Conservation (phyloP, 2,329 filamentous ascomycete genomes). For the Alternaria arbusti region DNA sequence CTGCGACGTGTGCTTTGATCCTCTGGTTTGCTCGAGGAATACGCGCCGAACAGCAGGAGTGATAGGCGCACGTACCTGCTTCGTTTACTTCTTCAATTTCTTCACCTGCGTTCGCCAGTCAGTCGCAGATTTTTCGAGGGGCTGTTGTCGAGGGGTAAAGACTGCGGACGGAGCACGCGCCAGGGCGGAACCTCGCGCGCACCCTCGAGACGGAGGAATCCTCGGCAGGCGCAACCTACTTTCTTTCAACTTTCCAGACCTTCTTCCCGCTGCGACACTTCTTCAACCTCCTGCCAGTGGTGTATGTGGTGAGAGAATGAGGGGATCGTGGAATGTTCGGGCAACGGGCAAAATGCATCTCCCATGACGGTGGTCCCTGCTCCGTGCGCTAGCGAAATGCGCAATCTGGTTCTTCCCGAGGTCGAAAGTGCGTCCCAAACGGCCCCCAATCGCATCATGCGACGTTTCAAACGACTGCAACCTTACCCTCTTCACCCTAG, state of each 20-base stretch:
- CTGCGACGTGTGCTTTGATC: conserved; percentile 17
- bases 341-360: conserved; percentile 33
- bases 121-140: conserved; percentile 40
- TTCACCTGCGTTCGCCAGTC: conserved; percentile 40
- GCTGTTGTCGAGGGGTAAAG: conserved; percentile 34
- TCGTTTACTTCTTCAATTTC: conserved; percentile 35
- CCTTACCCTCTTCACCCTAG: conserved; percentile 24
- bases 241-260: conserved; percentile 45
- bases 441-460: conserved; percentile 22
- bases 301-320: conserved; percentile 28
- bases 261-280: conserved; percentile 51
- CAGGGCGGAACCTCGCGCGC: conserved; percentile 17
- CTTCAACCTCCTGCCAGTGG: conserved; percentile 47
- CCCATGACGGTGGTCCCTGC: conserved; percentile 29
- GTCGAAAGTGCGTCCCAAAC: conserved; percentile 21
- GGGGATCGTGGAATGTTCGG: conserved; percentile 25
- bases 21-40: not conserved
- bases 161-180: conserved; percentile 29
- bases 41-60: conserved; percentile 2
- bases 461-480: not conserved
- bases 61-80: conserved; percentile 35
- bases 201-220: not conserved
- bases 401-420: conserved; percentile 35
- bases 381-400: conserved; percentile 30
- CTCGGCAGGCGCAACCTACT: conserved; percentile 31